Evolutionary conservation across 768 basidiomycete species (phyloP).

Genomic region (Lactarius akahatsu): DNA sequence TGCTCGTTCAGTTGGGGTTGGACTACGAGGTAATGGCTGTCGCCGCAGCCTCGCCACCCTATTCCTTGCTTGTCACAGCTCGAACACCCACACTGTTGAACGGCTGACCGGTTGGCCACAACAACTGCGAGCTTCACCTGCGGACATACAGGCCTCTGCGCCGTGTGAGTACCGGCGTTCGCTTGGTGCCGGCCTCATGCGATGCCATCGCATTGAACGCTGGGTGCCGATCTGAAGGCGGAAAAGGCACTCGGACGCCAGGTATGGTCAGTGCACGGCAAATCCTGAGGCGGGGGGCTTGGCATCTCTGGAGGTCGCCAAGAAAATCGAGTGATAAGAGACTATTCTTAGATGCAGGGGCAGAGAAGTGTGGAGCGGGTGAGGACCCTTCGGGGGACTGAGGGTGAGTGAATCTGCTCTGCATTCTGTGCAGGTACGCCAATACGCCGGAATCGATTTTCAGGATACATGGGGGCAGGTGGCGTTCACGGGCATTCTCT

Average conservation of each 20-base stretch:
- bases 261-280: background rate
- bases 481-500: background rate
- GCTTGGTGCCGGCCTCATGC: background rate
- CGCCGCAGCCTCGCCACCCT: background rate
- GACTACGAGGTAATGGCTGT: background rate
- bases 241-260: background rate
- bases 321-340: background rate
- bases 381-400: background rate
- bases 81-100: background rate
- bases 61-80: background rate
- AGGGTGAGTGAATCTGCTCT: background rate
- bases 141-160: too few relatives aligned
- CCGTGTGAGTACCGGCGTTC: background rate
- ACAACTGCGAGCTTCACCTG: background rate
- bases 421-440: background rate
- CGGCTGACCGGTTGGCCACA: background rate
- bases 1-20: background rate
- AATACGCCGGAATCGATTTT: background rate
- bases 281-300: background rate
- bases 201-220: background rate
- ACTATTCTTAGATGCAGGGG: background rate
- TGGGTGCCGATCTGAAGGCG: background rate
- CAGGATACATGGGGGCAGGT: background rate
- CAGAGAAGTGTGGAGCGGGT: background rate
- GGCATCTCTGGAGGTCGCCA: background rate